Conservation (phyloP, 306 rosid species). For the Lotus japonicus region DNA sequence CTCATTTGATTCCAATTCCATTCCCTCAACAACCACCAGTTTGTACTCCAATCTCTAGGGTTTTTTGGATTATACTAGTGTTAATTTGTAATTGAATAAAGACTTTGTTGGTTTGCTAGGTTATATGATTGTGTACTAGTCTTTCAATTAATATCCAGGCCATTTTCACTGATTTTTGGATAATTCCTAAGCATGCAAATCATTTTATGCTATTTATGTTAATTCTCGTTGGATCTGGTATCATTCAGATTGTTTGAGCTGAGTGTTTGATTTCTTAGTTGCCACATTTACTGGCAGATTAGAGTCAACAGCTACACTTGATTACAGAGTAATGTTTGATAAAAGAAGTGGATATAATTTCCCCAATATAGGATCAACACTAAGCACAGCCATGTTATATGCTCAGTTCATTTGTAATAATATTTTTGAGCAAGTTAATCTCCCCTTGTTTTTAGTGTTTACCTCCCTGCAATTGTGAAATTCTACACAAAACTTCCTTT, state of each 20-base stretch:
- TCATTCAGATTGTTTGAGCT: background rate
- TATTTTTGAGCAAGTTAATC: background rate
- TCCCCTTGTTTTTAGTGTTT: background rate
- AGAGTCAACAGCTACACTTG: background rate
- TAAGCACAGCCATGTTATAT: background rate
- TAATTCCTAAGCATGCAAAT: too few species aligned
- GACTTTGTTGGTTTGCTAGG: background rate
- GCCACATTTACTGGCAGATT: background rate
- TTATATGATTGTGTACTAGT: background rate
- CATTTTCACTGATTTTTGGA: too few species aligned
- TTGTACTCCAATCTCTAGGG: slow-evolving; percentile 3
- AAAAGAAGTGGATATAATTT: background rate
- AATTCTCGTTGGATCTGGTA: background rate
- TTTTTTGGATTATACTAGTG: background rate
- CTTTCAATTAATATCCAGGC: background rate
- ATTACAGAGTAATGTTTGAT: background rate
- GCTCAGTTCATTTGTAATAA: background rate
- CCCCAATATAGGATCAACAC: background rate
- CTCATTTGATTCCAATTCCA: slow-evolving; percentile 46
- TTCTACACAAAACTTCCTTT: background rate
- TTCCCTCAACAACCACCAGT: too few species aligned
- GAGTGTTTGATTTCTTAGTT: slow-evolving; percentile 1
- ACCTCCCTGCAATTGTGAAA: background rate
- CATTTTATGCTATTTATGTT: too few species aligned
- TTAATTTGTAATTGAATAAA: background rate